Percentiles rank a stretch among this genome's conserved stretches.
phyloP scores from a whole-genome alignment of 345 rosid genomes.

The Moringa oleifera region DNA sequence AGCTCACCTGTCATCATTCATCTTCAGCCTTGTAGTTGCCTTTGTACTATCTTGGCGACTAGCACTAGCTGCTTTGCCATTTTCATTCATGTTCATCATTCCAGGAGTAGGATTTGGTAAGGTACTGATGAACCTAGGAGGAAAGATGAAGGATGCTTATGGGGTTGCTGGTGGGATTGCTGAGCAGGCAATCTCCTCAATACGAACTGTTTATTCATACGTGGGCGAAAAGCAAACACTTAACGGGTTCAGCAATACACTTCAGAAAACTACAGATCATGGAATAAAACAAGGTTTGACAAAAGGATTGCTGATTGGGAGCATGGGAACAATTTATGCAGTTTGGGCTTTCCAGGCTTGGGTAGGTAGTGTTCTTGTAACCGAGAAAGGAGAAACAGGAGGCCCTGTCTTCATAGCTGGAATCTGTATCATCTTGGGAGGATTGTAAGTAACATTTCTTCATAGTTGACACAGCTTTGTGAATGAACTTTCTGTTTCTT shows the following conservation, averaged over 20 bases:
- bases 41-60: conserved; percentile 56
- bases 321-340: conserved; percentile 59
- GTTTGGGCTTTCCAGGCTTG: conserved; percentile 72
- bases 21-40: conserved; percentile 46
- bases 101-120: conserved; percentile 60
- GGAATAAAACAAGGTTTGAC: conserved; percentile 58
- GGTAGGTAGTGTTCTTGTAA: conserved; percentile 52
- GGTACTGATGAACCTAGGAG: conserved; percentile 48
- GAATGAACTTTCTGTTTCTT: no score
- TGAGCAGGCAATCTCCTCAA: conserved; percentile 64
- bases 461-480: no score
- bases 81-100: conserved; percentile 43
- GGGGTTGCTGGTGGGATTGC: conserved; percentile 61
- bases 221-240: conserved; percentile 54
- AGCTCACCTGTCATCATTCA: conserved; percentile 39
- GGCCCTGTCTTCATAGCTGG: conserved; percentile 53
- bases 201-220: conserved; percentile 53
- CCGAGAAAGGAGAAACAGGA: conserved; percentile 51
- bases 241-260: conserved; percentile 39
- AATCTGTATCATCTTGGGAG: conserved; percentile 59
- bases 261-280: conserved; percentile 38
- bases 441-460: no score
- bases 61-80: conserved; percentile 51
- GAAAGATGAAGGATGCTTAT: conserved; percentile 58
- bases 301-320: conserved; percentile 68